These are phyloP conservation scores for Nakazawaea sp. DNA, from an alignment of 805 yeast genomes.

Conservation along the genomic window DNA sequence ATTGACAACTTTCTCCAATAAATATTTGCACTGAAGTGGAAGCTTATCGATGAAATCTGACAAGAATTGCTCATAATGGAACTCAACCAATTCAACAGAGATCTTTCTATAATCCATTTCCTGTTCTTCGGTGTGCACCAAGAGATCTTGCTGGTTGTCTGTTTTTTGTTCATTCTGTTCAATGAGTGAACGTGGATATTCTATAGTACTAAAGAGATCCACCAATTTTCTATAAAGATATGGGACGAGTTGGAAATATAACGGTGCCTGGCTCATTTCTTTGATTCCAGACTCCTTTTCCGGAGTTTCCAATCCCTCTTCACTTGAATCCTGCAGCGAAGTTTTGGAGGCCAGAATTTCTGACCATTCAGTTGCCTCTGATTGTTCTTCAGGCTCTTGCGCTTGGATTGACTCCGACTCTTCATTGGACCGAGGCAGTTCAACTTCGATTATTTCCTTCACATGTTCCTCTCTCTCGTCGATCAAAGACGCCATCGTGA, in stretches of 20 bases:
- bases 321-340: neutral
- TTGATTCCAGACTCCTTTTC: slow-evolving; percentile 1
- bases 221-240: slow-evolving; percentile 22
- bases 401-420: slow-evolving; percentile 15
- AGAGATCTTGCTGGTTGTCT: neutral
- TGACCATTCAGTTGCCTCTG: neutral
- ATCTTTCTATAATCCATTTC: slow-evolving; percentile 23
- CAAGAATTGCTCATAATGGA: slow-evolving; percentile 27
- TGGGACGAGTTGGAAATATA: slow-evolving; percentile 29
- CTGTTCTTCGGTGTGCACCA: no score
- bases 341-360: neutral
- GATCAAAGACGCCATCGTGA: slow-evolving; percentile 26
- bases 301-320: no score
- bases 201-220: slow-evolving; percentile 15
- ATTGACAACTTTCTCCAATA: slow-evolving; percentile 23
- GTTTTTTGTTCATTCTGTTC: slow-evolving; percentile 3
- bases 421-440: neutral
- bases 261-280: slow-evolving; percentile 22
- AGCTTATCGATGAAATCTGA: slow-evolving; percentile 25
- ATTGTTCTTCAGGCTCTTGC: slow-evolving; percentile 13
- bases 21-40: slow-evolving; percentile 25
- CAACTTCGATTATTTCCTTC: neutral
- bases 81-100: slow-evolving; percentile 24
- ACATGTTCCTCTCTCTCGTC: slow-evolving; percentile 22
- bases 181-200: slow-evolving; percentile 18